Evolutionary conservation across 108 stramenopile species (phyloP).

Genomic region (Skeletonema potamos): DNA sequence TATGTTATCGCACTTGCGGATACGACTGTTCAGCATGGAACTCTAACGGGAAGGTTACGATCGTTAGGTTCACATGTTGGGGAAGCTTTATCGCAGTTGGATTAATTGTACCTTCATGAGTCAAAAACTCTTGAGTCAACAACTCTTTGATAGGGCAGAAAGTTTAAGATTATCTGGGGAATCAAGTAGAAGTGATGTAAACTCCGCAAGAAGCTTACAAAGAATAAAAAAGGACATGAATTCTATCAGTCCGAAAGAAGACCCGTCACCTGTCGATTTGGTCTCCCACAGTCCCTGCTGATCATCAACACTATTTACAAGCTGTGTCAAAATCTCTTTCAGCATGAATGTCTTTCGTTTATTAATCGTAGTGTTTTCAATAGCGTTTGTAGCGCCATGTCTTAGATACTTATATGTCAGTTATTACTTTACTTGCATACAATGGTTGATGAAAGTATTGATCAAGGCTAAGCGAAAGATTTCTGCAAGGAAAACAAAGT

Average conservation of each 20-base stretch:
- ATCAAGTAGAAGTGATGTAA: background rate
- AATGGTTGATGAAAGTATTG: background rate
- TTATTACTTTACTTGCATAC: constrained; percentile 8
- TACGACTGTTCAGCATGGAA: constrained; percentile 64
- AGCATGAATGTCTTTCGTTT: constrained; percentile 36
- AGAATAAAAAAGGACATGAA: no score
- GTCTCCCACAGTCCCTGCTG: no score
- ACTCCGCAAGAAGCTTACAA: background rate
- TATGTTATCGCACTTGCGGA: constrained; percentile 80
- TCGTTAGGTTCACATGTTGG: constrained; percentile 68
- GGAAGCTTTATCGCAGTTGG: constrained; percentile 72
- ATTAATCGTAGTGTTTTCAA: constrained; percentile 25
- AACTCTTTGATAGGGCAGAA: background rate
- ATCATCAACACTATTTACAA: constrained; percentile 59
- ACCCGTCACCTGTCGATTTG: no score
- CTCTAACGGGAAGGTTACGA: constrained; percentile 66
- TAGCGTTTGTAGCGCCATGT: constrained; percentile 34
- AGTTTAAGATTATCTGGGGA: background rate
- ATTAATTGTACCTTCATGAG: background rate
- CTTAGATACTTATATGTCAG: constrained; percentile 18
- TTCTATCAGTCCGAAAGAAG: no score
- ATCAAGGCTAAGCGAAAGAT: constrained; percentile 12
- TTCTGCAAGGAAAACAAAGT: constrained; percentile 15
- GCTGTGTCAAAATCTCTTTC: constrained; percentile 59
- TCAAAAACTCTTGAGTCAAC: background rate